Conservation (phyloP, 2,329 filamentous ascomycete genomes). For the Neospermospora avenae region DNA sequence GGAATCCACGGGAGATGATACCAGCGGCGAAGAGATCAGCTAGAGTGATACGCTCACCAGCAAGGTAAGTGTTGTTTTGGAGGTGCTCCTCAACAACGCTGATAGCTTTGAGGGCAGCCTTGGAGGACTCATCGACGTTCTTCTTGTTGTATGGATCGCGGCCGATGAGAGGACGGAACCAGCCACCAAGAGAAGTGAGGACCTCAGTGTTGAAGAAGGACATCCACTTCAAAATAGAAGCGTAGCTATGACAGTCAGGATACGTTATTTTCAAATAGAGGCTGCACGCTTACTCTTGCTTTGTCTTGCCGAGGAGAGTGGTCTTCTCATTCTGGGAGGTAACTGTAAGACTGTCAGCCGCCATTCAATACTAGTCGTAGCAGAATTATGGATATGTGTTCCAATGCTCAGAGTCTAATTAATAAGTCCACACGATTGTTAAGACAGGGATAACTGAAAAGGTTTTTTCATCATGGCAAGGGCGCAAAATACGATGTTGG, state of each 20-base stretch:
- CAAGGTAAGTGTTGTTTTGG: constrained; percentile 89
- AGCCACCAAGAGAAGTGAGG: constrained; percentile 67
- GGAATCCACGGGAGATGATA: constrained; percentile 82
- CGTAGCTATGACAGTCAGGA: constrained; percentile 57
- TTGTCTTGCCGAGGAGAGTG: constrained; percentile 97
- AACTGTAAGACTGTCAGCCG: constrained; percentile 54
- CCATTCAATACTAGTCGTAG: constrained; percentile 1
- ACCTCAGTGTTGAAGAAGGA: constrained; percentile 93
- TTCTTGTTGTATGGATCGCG: constrained; percentile 95
- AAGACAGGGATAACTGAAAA: constrained; percentile 99
- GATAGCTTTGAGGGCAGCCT: constrained; percentile 65
- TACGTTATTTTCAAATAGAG: not conserved
- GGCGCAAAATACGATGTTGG: constrained; percentile 2
- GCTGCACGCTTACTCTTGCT: constrained; percentile 74
- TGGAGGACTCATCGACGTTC: constrained; percentile 76
- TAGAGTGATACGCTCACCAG: constrained; percentile 94
- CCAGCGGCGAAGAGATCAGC: constrained; percentile 84
- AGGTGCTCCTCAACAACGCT: constrained; percentile 82
- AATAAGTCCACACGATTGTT: constrained; percentile 82
- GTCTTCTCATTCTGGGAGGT: constrained; percentile 99
- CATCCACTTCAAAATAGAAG: constrained; percentile 97
- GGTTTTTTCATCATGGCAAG: constrained; percentile 45
- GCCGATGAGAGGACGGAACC: constrained; percentile 85
- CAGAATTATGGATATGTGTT: constrained; percentile 12
- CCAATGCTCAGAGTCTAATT: constrained; percentile 72